These are phyloP conservation scores for Croton laevigatus DNA, from an alignment of 441 rosid species.

Conservation along the genomic window DNA sequence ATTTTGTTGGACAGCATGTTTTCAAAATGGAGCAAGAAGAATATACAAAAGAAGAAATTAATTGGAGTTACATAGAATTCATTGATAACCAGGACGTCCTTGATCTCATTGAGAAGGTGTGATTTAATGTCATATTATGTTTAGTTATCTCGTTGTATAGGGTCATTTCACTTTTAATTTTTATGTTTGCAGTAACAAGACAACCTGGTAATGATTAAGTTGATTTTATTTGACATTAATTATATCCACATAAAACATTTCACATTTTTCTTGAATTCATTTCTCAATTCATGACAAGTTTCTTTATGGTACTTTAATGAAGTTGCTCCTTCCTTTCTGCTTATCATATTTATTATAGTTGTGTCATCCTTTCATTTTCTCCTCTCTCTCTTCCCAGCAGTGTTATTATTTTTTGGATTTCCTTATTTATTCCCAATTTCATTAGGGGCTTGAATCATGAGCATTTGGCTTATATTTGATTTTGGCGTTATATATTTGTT, in stretches of 20 bases:
- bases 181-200: background rate
- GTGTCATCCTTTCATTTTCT: background rate
- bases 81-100: conserved; percentile 96
- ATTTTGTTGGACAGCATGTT: conserved; percentile 75
- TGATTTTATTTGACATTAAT: background rate
- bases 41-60: conserved; percentile 83
- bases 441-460: background rate
- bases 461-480: no score
- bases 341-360: background rate
- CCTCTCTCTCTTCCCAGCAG: background rate
- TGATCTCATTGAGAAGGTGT: conserved; percentile 94
- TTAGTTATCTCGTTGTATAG: conserved; percentile 5
- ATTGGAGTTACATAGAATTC: conserved; percentile 97
- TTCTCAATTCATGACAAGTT: background rate
- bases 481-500: background rate
- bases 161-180: background rate
- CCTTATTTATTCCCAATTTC: background rate
- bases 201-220: background rate
- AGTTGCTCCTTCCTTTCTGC: background rate
- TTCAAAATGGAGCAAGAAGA: conserved; percentile 99
- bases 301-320: background rate
- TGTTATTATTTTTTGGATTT: background rate
- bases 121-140: conserved; percentile 6
- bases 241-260: background rate
- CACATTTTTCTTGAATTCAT: background rate